Conservation (phyloP, 2,329 filamentous ascomycete species). For the Tolypocladium amazonense region DNA sequence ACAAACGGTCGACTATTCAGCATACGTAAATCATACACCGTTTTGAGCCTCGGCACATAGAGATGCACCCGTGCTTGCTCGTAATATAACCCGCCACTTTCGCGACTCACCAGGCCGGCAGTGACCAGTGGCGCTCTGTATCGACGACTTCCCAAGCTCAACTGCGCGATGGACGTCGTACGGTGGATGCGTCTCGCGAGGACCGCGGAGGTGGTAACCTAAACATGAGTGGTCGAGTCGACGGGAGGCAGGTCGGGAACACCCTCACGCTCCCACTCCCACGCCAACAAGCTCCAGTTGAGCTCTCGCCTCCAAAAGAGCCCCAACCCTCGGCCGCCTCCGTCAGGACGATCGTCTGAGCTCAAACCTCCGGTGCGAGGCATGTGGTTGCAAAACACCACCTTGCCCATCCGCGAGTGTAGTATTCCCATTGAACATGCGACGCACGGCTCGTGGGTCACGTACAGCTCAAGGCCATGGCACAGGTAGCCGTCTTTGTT, state of each 20-base stretch:
- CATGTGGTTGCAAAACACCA: conserved; percentile 74
- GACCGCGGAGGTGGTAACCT: conserved; percentile 31
- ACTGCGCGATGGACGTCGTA: not conserved
- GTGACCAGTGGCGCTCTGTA: not conserved
- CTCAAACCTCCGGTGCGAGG: conserved; percentile 71
- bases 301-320: conserved; percentile 66
- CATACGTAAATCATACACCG: conserved; percentile 10
- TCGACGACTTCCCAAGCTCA: not conserved
- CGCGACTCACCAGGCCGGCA: not conserved
- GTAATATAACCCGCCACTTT: not conserved
- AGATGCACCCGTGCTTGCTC: not conserved
- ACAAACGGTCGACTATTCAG: conserved; percentile 12
- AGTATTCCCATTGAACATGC: conserved; percentile 97
- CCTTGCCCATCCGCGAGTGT: conserved; percentile 82
- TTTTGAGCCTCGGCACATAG: not conserved
- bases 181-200: conserved; percentile 20
- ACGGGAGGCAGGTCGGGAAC: conserved; percentile 27
- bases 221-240: conserved; percentile 39
- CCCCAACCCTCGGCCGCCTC: conserved; percentile 51
- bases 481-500: conserved; percentile 80
- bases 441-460: conserved; percentile 91
- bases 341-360: conserved; percentile 55
- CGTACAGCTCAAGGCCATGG: conserved; percentile 84
- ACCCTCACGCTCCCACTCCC: conserved; percentile 56
- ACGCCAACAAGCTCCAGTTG: conserved; percentile 77